Evolutionary conservation across 1,284 basidiomycete genomes (phyloP).

Genomic region (Cystobasidium slooffiae): DNA sequence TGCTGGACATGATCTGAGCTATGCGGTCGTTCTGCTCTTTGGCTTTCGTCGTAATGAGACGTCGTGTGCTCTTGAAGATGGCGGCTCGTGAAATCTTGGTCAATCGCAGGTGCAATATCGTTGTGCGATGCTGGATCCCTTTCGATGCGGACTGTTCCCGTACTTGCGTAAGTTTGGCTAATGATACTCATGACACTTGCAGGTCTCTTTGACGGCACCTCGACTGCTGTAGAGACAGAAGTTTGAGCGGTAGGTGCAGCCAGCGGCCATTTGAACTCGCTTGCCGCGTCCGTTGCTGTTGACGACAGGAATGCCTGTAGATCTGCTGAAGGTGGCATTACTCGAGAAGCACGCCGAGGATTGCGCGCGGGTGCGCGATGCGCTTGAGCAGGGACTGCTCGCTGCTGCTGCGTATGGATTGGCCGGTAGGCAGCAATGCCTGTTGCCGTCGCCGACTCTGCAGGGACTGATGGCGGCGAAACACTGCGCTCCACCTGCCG

Average conservation of each 20-base stretch:
- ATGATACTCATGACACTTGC: conserved; percentile 17
- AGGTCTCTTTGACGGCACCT: background rate
- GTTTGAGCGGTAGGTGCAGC: background rate
- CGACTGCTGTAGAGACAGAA: background rate
- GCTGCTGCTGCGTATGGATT: background rate
- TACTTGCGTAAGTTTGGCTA: background rate
- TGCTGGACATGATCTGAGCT: no score
- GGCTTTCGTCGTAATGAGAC: no score
- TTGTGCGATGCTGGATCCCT: no score
- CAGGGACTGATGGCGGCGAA: background rate
- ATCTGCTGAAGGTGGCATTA: conserved; percentile 20
- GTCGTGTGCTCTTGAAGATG: no score
- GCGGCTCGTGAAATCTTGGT: no score
- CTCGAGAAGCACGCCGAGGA: conserved; percentile 11
- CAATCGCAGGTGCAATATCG: no score
- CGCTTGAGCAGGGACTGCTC: conserved; percentile 17
- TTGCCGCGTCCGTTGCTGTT: background rate
- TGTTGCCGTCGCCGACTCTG: background rate
- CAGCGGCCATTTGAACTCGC: conserved; percentile 5
- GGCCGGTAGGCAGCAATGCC: background rate
- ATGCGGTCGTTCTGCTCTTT: no score
- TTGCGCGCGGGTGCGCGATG: background rate
- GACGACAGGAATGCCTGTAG: conserved; percentile 4
- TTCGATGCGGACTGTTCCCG: background rate
- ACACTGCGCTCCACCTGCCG: no score